Evolutionary conservation across 176 grass and related monocot species (phyloP), one percentile per base, ranked within the genome.

Genomic region (Rhipidocladum racemiflorum): DNA sequence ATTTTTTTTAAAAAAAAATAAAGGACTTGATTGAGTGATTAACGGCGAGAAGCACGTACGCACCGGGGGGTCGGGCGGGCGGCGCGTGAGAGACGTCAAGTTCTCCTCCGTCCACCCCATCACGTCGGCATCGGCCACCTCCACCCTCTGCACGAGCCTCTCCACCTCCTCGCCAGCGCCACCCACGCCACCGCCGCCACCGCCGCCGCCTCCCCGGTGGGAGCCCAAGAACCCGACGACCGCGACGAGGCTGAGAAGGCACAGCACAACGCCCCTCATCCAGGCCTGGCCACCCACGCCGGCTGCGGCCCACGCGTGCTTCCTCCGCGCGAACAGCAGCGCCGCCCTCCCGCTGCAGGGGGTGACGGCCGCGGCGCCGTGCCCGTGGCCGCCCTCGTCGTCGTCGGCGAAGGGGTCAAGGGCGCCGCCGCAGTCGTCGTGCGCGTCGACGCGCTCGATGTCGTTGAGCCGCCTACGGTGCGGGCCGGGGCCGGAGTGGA

Each of bases 101-200:
- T 86, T 86, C 84, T 86, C 88, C 74, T 83, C 88, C 25, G 88
- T 86, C 88, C 88, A 90, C 23, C 68, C 88, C 84, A 90, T 61
- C 13, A 73, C 84, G 78, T 86, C 88, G 84, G 67, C 42, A 67
- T 83, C 88, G 73, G 66, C 60, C 48, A 86, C 57, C n/a, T 86
- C 88, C 46, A 86, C 66, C 67, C 15, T 79, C 39, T 90, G 67
- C 78, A 90, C 24, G 60, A 86, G 79, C 84, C 84, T 62, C 6
- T 49, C 88, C 57, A 4, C 45, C 7, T 34, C 78, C 16, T 50
- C 78, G 43, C 42, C 60, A 0, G 0, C 25, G 0, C 25, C 21
- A 9, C 44, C 35, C n/a, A n/a, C n/a, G n/a, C 42, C 60, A 0
- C 1, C 25, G 0, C 25, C 21, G 14, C 42, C 60, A 0, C 1